A percentile compares a stretch with the other conserved stretches of the same genome.
These are phyloP conservation scores for Xylaria scruposa DNA, from an alignment of 495 filamentous ascomycete genomes.

Conservation along the genomic window DNA sequence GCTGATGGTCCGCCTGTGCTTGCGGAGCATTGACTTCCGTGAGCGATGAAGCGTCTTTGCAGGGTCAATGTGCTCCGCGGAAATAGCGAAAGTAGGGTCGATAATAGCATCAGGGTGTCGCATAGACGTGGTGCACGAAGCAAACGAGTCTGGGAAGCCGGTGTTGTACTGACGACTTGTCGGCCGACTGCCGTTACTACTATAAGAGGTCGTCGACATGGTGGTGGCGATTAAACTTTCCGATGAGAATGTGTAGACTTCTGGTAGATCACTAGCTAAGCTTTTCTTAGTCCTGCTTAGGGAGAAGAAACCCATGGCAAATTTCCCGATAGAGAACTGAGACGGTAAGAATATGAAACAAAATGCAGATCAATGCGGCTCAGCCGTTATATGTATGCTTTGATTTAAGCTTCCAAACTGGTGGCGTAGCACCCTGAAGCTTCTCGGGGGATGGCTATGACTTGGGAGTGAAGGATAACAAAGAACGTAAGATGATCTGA, in stretches of 20 bases:
- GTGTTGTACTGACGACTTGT: conserved; percentile 38
- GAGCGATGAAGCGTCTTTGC: conserved; percentile 38
- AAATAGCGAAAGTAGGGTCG: conserved; percentile 38
- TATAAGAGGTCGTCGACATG: conserved; percentile 34
- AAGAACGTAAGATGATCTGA: not conserved
- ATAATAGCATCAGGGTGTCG: conserved; percentile 41
- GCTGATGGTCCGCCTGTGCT: conserved; percentile 36
- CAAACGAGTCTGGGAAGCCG: conserved; percentile 41
- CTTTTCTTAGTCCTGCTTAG: conserved; percentile 21
- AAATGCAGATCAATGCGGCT: conserved; percentile 10
- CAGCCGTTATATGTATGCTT: not conserved
- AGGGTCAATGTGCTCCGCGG: conserved; percentile 40
- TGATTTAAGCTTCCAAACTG: not conserved
- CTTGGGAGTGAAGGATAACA: not conserved
- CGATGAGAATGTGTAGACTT: conserved; percentile 21
- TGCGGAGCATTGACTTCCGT: conserved; percentile 37
- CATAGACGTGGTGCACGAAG: conserved; percentile 38
- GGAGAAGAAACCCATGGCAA: conserved; percentile 22
- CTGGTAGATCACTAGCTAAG: not conserved
- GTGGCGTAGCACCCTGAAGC: not conserved
- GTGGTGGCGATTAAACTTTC: conserved; percentile 16
- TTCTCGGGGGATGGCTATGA: not conserved
- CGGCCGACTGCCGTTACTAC: conserved; percentile 34
- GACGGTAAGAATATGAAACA: not conserved
- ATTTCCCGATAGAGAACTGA: not conserved